Conservation (phyloP, 768 basidiomycete genomes). For the Suillus occidentalis region DNA sequence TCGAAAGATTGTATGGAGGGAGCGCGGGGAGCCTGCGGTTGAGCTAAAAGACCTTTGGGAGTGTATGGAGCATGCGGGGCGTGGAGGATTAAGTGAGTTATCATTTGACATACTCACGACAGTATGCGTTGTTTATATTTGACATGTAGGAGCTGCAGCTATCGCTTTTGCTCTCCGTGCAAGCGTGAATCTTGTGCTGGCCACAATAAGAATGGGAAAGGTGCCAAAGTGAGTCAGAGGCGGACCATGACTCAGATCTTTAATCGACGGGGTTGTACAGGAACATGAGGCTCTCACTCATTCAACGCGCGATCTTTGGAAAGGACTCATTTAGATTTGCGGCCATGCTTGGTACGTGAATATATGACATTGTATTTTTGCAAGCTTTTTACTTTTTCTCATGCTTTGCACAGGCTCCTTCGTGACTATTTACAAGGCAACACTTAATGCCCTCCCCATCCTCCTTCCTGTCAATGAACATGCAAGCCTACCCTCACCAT, state of each 20-base stretch:
- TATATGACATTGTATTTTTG: slow-evolving; percentile 4
- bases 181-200: slow-evolving; percentile 77
- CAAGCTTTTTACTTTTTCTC: background rate
- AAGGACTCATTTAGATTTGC: slow-evolving; percentile 81
- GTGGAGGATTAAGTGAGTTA: slow-evolving; percentile 70
- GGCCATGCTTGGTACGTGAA: slow-evolving; percentile 72
- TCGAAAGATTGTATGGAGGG: slow-evolving; percentile 79
- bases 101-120: background rate
- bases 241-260: background rate
- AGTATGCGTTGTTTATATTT: background rate
- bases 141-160: slow-evolving; percentile 67
- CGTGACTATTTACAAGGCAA: slow-evolving; percentile 73
- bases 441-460: slow-evolving; percentile 77
- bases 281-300: slow-evolving; percentile 58
- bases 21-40: slow-evolving; percentile 72
- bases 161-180: slow-evolving; percentile 83
- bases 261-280: slow-evolving; percentile 35
- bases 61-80: slow-evolving; percentile 68
- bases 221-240: slow-evolving; percentile 52
- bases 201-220: slow-evolving; percentile 68
- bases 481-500: slow-evolving; percentile 26
- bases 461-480: slow-evolving; percentile 48
- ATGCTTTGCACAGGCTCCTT: slow-evolving; percentile 55
- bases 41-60: slow-evolving; percentile 63
- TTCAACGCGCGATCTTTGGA: slow-evolving; percentile 84